phyloP scores from a whole-genome alignment of 2,329 filamentous ascomycete genomes.

The Leptosphaerulina australis region DNA sequence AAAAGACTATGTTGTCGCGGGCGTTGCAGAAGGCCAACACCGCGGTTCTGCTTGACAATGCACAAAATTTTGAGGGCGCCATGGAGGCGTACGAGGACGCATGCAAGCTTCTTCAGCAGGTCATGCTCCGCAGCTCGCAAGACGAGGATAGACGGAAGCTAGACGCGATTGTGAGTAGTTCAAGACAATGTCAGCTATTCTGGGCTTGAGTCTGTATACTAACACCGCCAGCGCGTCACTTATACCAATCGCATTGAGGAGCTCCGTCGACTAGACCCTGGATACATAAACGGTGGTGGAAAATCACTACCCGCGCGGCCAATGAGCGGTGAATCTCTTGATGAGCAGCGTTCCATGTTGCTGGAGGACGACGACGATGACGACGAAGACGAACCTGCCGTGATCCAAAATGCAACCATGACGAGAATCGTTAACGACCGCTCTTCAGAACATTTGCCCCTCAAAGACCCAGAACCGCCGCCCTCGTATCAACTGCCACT shows the following conservation, averaged over 20 bases:
- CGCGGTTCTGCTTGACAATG: slow-evolving; percentile 93
- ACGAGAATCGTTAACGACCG: slow-evolving; percentile 58
- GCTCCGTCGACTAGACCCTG: slow-evolving; percentile 72
- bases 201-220: slow-evolving; percentile 6
- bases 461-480: slow-evolving; percentile 28
- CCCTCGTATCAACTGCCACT: slow-evolving; percentile 40
- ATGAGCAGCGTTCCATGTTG: slow-evolving; percentile 47
- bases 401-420: slow-evolving; percentile 61
- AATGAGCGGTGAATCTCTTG: slow-evolving; percentile 64
- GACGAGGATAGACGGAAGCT: slow-evolving; percentile 89
- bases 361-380: slow-evolving; percentile 42
- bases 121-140: slow-evolving; percentile 81
- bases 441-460: slow-evolving; percentile 32
- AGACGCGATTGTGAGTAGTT: slow-evolving; percentile 80
- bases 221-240: slow-evolving; percentile 70
- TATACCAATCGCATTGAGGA: slow-evolving; percentile 91
- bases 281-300: slow-evolving; percentile 57
- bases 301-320: slow-evolving; percentile 79
- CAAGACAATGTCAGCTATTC: not conserved
- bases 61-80: slow-evolving; percentile 90
- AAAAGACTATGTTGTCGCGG: slow-evolving; percentile 96
- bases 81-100: slow-evolving; percentile 91
- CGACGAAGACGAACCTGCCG: slow-evolving; percentile 47
- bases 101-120: slow-evolving; percentile 83
- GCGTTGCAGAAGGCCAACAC: slow-evolving; percentile 95